Percentiles rank a stretch among this genome's conserved stretches.
Conservation (phyloP, 345 rosid species). For the Zanthoxylum bungeanum region DNA sequence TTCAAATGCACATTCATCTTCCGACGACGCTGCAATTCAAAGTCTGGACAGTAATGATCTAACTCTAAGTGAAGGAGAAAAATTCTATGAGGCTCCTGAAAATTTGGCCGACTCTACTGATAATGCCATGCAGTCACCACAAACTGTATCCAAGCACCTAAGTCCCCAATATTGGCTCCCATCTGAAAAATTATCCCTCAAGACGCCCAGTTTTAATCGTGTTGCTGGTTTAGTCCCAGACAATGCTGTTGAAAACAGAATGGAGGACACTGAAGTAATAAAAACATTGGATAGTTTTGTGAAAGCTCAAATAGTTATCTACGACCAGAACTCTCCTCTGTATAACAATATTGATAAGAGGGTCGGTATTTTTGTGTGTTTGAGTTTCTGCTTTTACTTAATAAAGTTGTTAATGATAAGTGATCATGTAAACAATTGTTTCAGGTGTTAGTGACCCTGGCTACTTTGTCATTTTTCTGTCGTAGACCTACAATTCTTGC, state of each 20-base stretch:
- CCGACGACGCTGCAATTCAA: slow-evolving; percentile 35
- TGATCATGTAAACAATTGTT: slow-evolving; percentile 23
- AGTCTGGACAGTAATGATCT: slow-evolving; percentile 32
- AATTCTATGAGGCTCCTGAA: slow-evolving; percentile 91
- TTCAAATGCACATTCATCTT: slow-evolving; percentile 41
- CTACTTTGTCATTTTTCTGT: slow-evolving; percentile 89
- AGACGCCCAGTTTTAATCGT: slow-evolving; percentile 73
- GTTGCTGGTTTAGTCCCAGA: slow-evolving; percentile 74
- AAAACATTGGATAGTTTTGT: slow-evolving; percentile 80
- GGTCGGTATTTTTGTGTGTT: slow-evolving; percentile 40
- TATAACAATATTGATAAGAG: slow-evolving; percentile 69
- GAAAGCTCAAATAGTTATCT: slow-evolving; percentile 83
- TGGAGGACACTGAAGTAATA: slow-evolving; percentile 37
- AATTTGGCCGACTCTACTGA: slow-evolving; percentile 59
- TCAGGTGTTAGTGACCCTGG: slow-evolving; percentile 77
- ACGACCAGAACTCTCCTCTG: slow-evolving; percentile 66
- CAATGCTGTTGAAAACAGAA: slow-evolving; percentile 29
- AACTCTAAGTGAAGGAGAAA: slow-evolving; percentile 71
- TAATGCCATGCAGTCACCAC: slow-evolving; percentile 28
- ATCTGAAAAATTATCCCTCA: slow-evolving; percentile 34
- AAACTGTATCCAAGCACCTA: slow-evolving; percentile 17
- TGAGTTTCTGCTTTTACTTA: background rate
- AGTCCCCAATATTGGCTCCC: slow-evolving; percentile 20
- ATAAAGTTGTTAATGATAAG: background rate
- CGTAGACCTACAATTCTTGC: slow-evolving; percentile 96